These are phyloP conservation scores for Trametes meyenii DNA, from an alignment of 768 basidiomycete species.

Conservation along the genomic window DNA sequence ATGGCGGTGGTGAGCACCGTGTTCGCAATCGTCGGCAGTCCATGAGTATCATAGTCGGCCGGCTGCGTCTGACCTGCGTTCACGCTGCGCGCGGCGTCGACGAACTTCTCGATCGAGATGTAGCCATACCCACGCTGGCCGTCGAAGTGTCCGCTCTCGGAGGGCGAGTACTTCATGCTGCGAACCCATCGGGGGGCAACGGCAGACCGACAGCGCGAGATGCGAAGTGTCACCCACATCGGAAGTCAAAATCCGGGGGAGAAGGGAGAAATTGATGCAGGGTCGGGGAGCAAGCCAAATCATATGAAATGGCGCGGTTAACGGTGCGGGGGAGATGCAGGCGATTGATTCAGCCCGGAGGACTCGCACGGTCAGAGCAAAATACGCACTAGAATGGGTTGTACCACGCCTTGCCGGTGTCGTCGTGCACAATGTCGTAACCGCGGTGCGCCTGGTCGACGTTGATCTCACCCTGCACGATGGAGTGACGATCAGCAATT, in stretches of 20 bases:
- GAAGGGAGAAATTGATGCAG: not conserved
- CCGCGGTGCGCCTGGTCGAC: conserved; percentile 95
- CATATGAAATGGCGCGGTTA: not conserved
- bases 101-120: conserved; percentile 89
- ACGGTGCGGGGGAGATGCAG: not conserved
- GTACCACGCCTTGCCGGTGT: conserved; percentile 81
- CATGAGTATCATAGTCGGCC: conserved; percentile 74
- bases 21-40: conserved; percentile 86
- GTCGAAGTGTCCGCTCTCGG: conserved; percentile 90
- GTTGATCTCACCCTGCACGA: conserved; percentile 77
- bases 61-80: conserved; percentile 71
- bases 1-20: conserved; percentile 88
- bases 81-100: conserved; percentile 80
- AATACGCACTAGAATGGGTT: conserved; percentile 86
- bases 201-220: not conserved
- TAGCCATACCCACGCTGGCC: conserved; percentile 94
- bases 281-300: not conserved
- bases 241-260: not conserved
- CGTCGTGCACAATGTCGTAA: conserved; percentile 87
- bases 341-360: conserved; percentile 16
- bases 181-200: not conserved
- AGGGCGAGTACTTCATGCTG: conserved; percentile 95
- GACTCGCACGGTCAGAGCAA: conserved; percentile 14
- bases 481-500: conserved; percentile 7
- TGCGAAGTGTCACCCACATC: not conserved